Conservation (phyloP, 1,284 basidiomycete species). For the Naganishia albida region DNA sequence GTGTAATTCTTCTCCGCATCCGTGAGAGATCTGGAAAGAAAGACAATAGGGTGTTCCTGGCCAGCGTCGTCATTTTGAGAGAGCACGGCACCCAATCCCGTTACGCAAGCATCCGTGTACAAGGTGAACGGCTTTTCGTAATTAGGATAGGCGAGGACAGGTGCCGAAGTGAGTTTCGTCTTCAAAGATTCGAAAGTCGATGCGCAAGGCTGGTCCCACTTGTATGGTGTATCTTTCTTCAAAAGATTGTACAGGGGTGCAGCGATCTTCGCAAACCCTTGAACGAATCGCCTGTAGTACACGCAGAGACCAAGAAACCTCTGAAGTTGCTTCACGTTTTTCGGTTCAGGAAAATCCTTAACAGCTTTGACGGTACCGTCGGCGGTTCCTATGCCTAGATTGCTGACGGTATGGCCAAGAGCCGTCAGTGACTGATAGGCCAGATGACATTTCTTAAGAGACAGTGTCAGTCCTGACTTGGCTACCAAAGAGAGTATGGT, state of each 20-base stretch:
- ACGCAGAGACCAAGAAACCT: conserved; percentile 28
- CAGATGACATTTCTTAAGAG: conserved; percentile 32
- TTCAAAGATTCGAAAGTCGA: conserved; percentile 17
- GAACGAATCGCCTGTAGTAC: too few species aligned
- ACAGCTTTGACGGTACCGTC: conserved; percentile 21
- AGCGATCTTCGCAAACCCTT: conserved; percentile 13
- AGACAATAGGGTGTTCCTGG: conserved; percentile 28
- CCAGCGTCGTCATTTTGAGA: conserved; percentile 14
- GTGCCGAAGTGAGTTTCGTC: conserved; percentile 3
- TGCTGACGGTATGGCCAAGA: conserved; percentile 34
- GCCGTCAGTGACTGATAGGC: conserved; percentile 28
- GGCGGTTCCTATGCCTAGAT: conserved; percentile 31
- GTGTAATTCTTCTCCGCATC: conserved; percentile 27
- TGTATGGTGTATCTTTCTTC: conserved; percentile 15
- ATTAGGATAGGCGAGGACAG: conserved; percentile 22
- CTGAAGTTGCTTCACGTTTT: conserved; percentile 17
- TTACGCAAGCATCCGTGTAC: conserved; percentile 28
- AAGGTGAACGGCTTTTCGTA: conserved; percentile 28
- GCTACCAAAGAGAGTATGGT: conserved; percentile 15
- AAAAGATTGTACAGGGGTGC: conserved; percentile 15
- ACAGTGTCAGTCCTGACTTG: conserved; percentile 32
- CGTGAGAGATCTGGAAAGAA: conserved; percentile 24
- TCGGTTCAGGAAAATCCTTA: conserved; percentile 20
- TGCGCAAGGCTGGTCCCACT: conserved; percentile 8
- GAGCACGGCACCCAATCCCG: conserved; percentile 19